Base-by-base conservation (phyloP, 2,329 filamentous ascomycete genomes). In the Pseudopithomyces maydicus region DNA sequence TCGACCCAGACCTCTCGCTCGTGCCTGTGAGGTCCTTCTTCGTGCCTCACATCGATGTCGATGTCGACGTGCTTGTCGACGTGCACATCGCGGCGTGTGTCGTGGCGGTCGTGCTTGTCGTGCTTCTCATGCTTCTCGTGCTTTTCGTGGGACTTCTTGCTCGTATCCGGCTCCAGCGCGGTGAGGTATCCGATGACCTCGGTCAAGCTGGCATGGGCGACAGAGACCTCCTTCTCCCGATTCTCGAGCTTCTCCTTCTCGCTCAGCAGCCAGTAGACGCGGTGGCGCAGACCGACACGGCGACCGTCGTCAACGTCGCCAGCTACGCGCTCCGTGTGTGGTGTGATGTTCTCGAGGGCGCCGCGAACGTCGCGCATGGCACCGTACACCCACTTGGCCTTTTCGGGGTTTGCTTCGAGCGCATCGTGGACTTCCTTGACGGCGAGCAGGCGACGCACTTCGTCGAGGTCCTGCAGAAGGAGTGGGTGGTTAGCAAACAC, bases 211-310 rank as follows among this genome's bases (percentile, higher is more conserved):
- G 67, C 56, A 56, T 76, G 73, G 26, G 70, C 69, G 22, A 69
- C 59, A 38, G 54, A 57, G 29, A 77, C 57, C 62, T 77, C 74
- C 67, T 74, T 72, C 61, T 73, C 69, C 10, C 72, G 48, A 58
- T 73, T 72, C 61, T 74, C 68, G 56, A 76, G 61, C 66, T 76
- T 77, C 63, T 76, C 73, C 66, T 74, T 71, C 59, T 76, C 73
- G 67, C 73, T 74, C 56, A 77, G 56, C 46, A 76, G 65, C 74
- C 74, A 77, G 63, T 70, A 69, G 33, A 77, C 57, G 29, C 74
- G 67, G 61, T 75, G 72, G 42, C 71, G 61, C 23, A 76, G 47
- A n/a, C 74, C 73, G 32, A 77, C 60, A n/a, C 73, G 63, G 43
- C 70, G 68, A 23, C 74, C 74, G 10, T 67, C 68, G 23, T 74